A percentile compares a stretch with the other conserved stretches of the same genome.
phyloP scores from a whole-genome alignment of 2,329 filamentous ascomycete species.

The Talaromyces rugulosus region DNA sequence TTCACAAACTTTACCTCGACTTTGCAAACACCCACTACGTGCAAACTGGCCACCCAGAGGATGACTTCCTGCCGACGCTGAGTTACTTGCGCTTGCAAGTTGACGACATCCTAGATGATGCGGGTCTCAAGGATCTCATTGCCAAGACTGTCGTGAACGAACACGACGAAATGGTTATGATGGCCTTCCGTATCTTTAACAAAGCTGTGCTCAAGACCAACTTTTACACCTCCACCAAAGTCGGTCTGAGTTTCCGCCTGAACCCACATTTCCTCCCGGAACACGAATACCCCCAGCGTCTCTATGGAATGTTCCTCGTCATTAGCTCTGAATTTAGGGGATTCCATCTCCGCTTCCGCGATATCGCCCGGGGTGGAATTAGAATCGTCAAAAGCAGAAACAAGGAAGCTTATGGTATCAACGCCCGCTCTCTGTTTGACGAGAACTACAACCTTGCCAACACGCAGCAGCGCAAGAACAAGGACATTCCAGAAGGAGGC shows the following conservation, averaged over 20 bases:
- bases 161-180: constrained; percentile 98
- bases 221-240: constrained; percentile 96
- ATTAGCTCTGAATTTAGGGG: constrained; percentile 95
- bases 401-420: constrained; percentile 93
- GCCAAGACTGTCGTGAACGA: constrained; percentile 80
- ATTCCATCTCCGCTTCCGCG: constrained; percentile 95
- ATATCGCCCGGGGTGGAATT: constrained; percentile 94
- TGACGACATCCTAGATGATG: constrained; percentile 71
- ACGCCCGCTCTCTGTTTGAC: constrained; percentile 92
- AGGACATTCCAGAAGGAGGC: constrained; percentile 97
- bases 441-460: constrained; percentile 98
- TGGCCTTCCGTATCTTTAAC: constrained; percentile 94
- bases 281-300: constrained; percentile 85
- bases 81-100: constrained; percentile 64
- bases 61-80: constrained; percentile 67
- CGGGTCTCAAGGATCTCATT: constrained; percentile 70
- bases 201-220: constrained; percentile 92
- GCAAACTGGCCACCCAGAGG: constrained; percentile 57
- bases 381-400: constrained; percentile 98
- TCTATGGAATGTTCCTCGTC: constrained; percentile 98
- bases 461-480: constrained; percentile 99
- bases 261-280: constrained; percentile 76
- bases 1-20: constrained; percentile 82
- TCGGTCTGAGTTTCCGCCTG: constrained; percentile 92
- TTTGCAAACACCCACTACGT: constrained; percentile 86